phyloP scores from a whole-genome alignment of 1,139 yeast genomes.

The Suhomyces anneliseae region DNA sequence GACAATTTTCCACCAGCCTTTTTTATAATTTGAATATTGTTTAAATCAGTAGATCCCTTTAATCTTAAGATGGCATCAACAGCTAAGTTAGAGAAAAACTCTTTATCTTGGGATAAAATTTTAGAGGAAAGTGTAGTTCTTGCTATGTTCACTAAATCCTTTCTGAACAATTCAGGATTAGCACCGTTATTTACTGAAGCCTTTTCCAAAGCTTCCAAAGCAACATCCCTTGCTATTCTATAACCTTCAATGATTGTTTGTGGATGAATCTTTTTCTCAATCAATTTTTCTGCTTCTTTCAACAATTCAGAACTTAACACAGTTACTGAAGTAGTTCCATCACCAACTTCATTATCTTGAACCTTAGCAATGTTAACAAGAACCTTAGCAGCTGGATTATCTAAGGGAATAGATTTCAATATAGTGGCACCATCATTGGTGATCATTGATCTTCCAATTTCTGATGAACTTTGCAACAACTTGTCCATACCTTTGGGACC shows the following conservation, averaged over 20 bases:
- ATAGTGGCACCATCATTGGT: slow-evolving; percentile 99
- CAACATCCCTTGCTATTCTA: slow-evolving; percentile 83
- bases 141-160: slow-evolving; percentile 83
- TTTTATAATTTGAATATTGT: slow-evolving; percentile 90
- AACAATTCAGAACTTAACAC: slow-evolving; percentile 84
- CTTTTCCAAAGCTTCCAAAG: slow-evolving; percentile 74
- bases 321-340: slow-evolving; percentile 98
- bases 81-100: slow-evolving; percentile 82
- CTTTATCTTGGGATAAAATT: slow-evolving; percentile 92
- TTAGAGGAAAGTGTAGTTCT: slow-evolving; percentile 92
- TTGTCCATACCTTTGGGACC: slow-evolving; percentile 99
- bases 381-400: slow-evolving; percentile 98
- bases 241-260: slow-evolving; percentile 97
- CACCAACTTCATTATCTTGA: slow-evolving; percentile 98
- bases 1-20: slow-evolving; percentile 90
- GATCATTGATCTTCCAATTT: slow-evolving; percentile 69
- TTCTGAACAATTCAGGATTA: slow-evolving; percentile 62
- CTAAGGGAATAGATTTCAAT: slow-evolving; percentile 88
- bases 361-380: slow-evolving; percentile 93
- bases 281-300: slow-evolving; percentile 91
- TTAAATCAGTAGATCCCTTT: slow-evolving; percentile 92
- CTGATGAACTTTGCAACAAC: slow-evolving; percentile 81
- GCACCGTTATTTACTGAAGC: slow-evolving; percentile 75
- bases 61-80: slow-evolving; percentile 92
- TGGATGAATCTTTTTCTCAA: slow-evolving; percentile 93